Evolutionary conservation across 768 basidiomycete species (phyloP).

Genomic region (Dacryopinax primogenitus): DNA sequence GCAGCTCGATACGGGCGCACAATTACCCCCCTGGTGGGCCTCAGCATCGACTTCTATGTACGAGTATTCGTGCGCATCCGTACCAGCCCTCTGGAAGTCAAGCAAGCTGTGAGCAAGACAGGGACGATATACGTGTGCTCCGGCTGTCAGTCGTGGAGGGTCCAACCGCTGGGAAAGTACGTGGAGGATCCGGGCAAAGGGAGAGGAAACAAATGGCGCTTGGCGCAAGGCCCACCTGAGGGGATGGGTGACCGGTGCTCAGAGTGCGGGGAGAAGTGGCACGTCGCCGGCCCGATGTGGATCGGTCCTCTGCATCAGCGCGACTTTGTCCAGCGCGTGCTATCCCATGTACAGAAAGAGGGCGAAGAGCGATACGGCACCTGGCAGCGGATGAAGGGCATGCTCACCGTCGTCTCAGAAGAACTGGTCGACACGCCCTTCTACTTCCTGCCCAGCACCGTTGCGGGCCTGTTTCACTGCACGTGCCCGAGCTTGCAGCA

Average conservation of each 20-base stretch:
- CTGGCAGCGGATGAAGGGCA: slow-evolving; percentile 76
- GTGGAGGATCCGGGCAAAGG: slow-evolving; percentile 46
- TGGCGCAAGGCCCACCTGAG: slow-evolving; percentile 12
- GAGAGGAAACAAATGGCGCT: not conserved
- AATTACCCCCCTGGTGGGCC: slow-evolving; percentile 73
- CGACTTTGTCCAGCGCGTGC: slow-evolving; percentile 58
- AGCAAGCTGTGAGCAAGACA: slow-evolving; percentile 72
- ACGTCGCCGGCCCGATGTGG: slow-evolving; percentile 98
- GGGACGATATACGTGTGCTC: slow-evolving; percentile 74
- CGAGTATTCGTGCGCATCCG: slow-evolving; percentile 75
- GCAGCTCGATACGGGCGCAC: slow-evolving; percentile 87
- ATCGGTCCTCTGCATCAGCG: slow-evolving; percentile 70
- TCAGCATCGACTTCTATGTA: slow-evolving; percentile 96
- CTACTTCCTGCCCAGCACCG: slow-evolving; percentile 72
- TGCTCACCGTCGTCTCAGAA: slow-evolving; percentile 63
- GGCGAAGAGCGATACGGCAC: slow-evolving; percentile 59
- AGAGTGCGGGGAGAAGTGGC: slow-evolving; percentile 52
- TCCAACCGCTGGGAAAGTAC: slow-evolving; percentile 73
- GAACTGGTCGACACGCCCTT: slow-evolving; percentile 70
- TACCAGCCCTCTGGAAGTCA: slow-evolving; percentile 67
- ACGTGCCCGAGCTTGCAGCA: slow-evolving; percentile 61
- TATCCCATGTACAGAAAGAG: slow-evolving; percentile 43
- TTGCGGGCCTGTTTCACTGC: slow-evolving; percentile 74
- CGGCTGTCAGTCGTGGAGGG: slow-evolving; percentile 67
- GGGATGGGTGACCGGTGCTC: slow-evolving; percentile 43